A percentile compares a stretch with the other conserved stretches of the same genome.
These are phyloP conservation scores for Aspergillus thermomutatus DNA, from an alignment of 2,329 filamentous ascomycete genomes.

Conservation along the genomic window DNA sequence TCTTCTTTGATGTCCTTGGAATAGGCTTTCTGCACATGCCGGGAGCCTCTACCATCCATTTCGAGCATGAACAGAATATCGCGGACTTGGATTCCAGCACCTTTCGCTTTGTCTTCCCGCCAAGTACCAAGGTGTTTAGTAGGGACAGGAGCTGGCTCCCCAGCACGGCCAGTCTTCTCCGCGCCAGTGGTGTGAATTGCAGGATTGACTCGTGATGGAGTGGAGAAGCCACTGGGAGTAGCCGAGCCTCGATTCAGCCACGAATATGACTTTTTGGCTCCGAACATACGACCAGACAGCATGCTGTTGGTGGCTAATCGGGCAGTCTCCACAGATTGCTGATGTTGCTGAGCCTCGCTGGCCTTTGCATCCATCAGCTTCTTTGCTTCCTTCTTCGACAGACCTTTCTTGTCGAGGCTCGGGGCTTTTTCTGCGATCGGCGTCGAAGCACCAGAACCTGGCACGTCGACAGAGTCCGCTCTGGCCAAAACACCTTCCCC, in stretches of 20 bases:
- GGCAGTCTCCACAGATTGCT: constrained; percentile 79
- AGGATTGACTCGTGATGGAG: constrained; percentile 31
- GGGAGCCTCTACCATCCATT: constrained; percentile 59
- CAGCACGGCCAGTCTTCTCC: constrained; percentile 28
- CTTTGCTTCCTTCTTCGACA: constrained; percentile 85
- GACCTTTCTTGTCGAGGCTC: constrained; percentile 61
- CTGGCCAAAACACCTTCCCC: constrained; percentile 50
- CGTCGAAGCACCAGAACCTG: constrained; percentile 58
- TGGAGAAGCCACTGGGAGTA: constrained; percentile 36
- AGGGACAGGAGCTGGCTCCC: constrained; percentile 34
- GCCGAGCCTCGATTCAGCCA: constrained; percentile 43
- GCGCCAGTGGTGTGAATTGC: constrained; percentile 27
- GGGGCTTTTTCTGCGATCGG: constrained; percentile 50
- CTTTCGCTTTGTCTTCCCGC: constrained; percentile 74
- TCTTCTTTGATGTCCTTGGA: constrained; percentile 42
- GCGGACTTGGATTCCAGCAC: constrained; percentile 75
- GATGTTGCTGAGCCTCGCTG: constrained; percentile 73
- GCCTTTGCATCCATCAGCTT: constrained; percentile 69
- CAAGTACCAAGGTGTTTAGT: constrained; percentile 67
- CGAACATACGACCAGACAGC: constrained; percentile 47
- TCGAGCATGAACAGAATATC: constrained; percentile 80
- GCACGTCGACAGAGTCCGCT: constrained; percentile 56
- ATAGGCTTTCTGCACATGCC: constrained; percentile 44
- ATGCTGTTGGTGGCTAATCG: constrained; percentile 69
- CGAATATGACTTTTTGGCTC: constrained; percentile 47